phyloP scores from a whole-genome alignment of 2,329 filamentous ascomycete genomes.

The Magnaporthiopsis poae region DNA sequence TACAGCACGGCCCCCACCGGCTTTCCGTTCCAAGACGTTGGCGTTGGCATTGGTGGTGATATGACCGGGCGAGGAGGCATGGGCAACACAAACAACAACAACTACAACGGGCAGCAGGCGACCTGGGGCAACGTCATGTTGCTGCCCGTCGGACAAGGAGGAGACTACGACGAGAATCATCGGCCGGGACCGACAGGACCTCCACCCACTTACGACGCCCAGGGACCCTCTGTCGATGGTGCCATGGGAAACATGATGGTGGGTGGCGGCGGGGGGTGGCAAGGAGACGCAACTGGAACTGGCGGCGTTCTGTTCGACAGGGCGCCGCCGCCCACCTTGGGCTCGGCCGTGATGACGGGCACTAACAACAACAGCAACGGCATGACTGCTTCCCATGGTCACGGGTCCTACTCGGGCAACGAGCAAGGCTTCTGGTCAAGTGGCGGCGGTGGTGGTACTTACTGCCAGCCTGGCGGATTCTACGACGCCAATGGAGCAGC shows the following conservation, averaged over 20 bases:
- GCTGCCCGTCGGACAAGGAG: not conserved
- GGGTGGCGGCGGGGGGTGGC: no score
- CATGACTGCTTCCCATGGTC: not conserved
- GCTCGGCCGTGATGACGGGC: not conserved
- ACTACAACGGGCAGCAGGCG: no score
- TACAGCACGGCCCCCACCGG: not conserved
- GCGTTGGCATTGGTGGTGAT: not conserved
- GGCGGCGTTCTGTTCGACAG: not conserved
- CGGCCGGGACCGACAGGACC: not conserved
- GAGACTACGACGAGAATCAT: not conserved
- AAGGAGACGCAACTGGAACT: not conserved
- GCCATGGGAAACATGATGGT: not conserved
- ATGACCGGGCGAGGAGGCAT: not conserved
- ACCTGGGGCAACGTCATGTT: not conserved
- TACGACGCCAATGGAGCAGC: not conserved
- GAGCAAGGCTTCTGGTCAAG: not conserved
- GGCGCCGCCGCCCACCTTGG: not conserved
- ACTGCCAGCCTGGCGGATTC: not conserved
- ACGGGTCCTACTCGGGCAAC: not conserved
- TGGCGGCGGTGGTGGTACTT: not conserved
- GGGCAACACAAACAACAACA: not conserved
- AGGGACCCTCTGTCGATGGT: not conserved
- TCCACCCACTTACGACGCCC: no score
- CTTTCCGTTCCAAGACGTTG: not conserved
- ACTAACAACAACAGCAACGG: no score